Evolutionary conservation across 139 green algal genomes (phyloP), one percentile per base, ranked within the genome.

Genomic region (Mychonastes homosphaera): DNA sequence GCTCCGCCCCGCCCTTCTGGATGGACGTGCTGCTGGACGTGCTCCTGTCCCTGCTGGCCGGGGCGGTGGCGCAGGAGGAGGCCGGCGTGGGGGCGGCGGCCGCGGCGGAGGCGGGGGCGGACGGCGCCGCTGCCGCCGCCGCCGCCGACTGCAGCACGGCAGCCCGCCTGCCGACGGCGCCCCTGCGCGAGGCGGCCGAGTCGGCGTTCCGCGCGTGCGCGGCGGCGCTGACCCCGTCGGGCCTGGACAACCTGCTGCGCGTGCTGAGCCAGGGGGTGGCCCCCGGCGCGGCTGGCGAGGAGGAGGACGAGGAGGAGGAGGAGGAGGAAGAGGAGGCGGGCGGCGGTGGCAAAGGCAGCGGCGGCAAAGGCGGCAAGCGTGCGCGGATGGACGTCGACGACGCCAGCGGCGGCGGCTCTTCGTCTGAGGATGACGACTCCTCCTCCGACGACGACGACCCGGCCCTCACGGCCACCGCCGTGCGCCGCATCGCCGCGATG

Each of bases 1-100:
- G n/a, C 27, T 49, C 18, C 3, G 63, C 15, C 3, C 48, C 53
- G 13, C 60, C 65, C 5, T 30, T 71, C 38, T 93, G 85, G 85
- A 54, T 51, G n/a, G 83, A 94, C 52, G 58, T 81, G 21, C 54
- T 94, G 65, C 32, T 94, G 56, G 84, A 94, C 34, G 56, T 85
- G 47, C 36, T 87, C 65, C 71, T 93, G 58, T 66, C 61, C 19
- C 61, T 94, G 53, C 73, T 94, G 70, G 64, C 30, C 49, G 40
- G 26, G 44, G 36, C 50, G 51, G 57, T 29, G 57, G 51, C 46
- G 43, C 41, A 33, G 56, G 32, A 2, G 53, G 30, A 30, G 53
- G 30, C 7, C 30, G 21, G 5, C 30, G 12, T 6, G 36, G 23
- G 3, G 54, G 54, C 39, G 56, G 24, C 38, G 51, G 38, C 15